Evolutionary conservation across 2,329 filamentous ascomycete species (phyloP).

Genomic region (Stagonosporopsis chrysanthemi): DNA sequence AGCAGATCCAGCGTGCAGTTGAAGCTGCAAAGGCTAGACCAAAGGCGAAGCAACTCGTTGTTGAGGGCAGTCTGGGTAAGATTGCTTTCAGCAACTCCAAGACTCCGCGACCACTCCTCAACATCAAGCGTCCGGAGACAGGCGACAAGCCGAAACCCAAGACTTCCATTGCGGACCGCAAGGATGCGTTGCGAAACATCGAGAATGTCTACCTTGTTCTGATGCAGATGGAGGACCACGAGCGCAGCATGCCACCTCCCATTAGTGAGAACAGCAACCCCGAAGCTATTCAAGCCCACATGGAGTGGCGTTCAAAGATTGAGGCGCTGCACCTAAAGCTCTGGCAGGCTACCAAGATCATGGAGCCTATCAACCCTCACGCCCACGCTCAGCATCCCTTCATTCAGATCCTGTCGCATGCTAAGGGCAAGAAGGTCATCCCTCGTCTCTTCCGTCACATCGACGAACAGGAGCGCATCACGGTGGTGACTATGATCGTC

Average conservation of each 20-base stretch:
- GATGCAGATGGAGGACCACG: slow-evolving; percentile 94
- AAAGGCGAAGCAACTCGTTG: slow-evolving; percentile 96
- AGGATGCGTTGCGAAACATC: slow-evolving; percentile 83
- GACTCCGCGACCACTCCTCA: slow-evolving; percentile 91
- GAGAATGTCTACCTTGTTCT: slow-evolving; percentile 86
- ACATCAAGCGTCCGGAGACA: slow-evolving; percentile 87
- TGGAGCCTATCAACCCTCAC: slow-evolving; percentile 78
- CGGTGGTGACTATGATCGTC: slow-evolving; percentile 93
- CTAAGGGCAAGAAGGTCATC: slow-evolving; percentile 95
- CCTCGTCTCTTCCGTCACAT: slow-evolving; percentile 94
- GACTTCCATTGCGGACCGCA: slow-evolving; percentile 73
- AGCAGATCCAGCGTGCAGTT: slow-evolving; percentile 95
- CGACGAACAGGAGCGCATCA: slow-evolving; percentile 89
- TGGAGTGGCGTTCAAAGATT: slow-evolving; percentile 78
- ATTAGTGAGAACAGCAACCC: slow-evolving; percentile 70
- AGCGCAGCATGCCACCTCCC: slow-evolving; percentile 77
- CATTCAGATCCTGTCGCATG: slow-evolving; percentile 91
- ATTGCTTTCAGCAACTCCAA: slow-evolving; percentile 99
- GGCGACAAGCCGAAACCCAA: slow-evolving; percentile 57
- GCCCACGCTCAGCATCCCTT: slow-evolving; percentile 81
- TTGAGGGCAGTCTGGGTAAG: slow-evolving; percentile 95
- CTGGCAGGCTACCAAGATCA: slow-evolving; percentile 88
- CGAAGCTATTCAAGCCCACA: slow-evolving; percentile 74
- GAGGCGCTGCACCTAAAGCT: slow-evolving; percentile 78
- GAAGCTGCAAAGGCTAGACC: slow-evolving; percentile 97